Evolutionary conservation across 495 filamentous ascomycete species (phyloP).

Genomic region (Oidiodendron maius): DNA sequence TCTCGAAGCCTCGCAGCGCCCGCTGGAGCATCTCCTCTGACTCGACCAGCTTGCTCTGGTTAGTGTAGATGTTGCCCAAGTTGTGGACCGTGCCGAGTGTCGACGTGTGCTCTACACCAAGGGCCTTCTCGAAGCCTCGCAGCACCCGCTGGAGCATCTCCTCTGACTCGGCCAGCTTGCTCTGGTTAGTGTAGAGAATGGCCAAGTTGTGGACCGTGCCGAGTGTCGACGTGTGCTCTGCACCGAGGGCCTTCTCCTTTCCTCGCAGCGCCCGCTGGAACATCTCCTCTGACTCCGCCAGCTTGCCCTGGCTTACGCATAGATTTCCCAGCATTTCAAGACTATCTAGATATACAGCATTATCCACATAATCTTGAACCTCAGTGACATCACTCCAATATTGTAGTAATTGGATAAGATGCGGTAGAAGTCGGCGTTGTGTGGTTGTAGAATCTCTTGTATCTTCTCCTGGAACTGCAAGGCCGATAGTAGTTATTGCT

Average conservation of each 20-base stretch:
- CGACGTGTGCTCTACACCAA: no score
- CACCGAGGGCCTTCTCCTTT: slow-evolving; percentile 30
- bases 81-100: slow-evolving; percentile 27
- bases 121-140: no score
- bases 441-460: slow-evolving; percentile 9
- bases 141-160: no score
- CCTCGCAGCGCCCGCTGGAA: no score
- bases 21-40: slow-evolving; percentile 31
- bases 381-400: slow-evolving; percentile 1
- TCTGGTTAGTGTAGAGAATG: slow-evolving; percentile 17
- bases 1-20: no score
- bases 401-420: slow-evolving; percentile 3
- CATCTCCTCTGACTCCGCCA: slow-evolving; percentile 19
- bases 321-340: slow-evolving; percentile 21
- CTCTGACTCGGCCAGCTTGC: no score
- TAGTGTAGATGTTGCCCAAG: slow-evolving; percentile 21
- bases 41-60: slow-evolving; percentile 24
- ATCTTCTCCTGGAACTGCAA: slow-evolving; percentile 6
- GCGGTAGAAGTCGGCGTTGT: slow-evolving; percentile 14
- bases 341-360: slow-evolving; percentile 1
- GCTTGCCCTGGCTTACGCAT: slow-evolving; percentile 15
- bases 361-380: neutral
- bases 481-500: slow-evolving; percentile 16
- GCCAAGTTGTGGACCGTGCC: slow-evolving; percentile 33
- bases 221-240: slow-evolving; percentile 34